Base-by-base conservation (phyloP, 2,329 filamentous ascomycete species). In the Simplicillium aogashimaense region DNA sequence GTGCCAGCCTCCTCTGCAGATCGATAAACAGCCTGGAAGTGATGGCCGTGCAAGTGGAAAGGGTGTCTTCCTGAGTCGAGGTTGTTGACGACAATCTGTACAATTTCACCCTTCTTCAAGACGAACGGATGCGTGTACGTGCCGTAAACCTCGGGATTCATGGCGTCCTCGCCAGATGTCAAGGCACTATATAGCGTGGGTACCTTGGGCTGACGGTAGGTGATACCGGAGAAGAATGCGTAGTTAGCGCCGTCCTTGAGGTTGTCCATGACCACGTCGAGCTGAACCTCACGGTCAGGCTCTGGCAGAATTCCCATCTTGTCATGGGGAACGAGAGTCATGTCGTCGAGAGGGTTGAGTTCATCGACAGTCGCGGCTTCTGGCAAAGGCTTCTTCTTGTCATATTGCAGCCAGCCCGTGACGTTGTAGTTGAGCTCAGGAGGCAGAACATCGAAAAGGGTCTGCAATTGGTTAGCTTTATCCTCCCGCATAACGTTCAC, bases 171-270 rank as follows among this genome's bases (percentile, higher is more conserved):
- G 13, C 76, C 77, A 2, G 77, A 61, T 0, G 76, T 78, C 3
- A 94, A 67, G 1, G 73, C 85, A 1, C 83, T 86, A 66, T 88
- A 94, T 0, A 94, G 68, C 0, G 82, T 79, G 0, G 87, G 88
- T 0, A 94, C 86, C 55, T 86, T 85, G 37, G 84, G 86, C 0
- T 63, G 41, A 3, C 74, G 72, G 57, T 89, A 94, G 25, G 83
- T 86, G 46, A 86, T 76, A 58, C 85, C 80, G 66, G 90, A 89
- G 64, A 85, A 76, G 60, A 81, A 80, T 44, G 77, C 80, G 42
- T 69, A 69, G 54, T 69, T 70, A 37, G 71, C 71, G 5, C 81
- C 81, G 43, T 86, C 69, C 14, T 66, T 65, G 3, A 82, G 67
- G 38, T 77, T 76, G 47, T 73, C 66, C 67, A 78, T 78, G 58